Conservation (phyloP, 2,329 filamentous ascomycete genomes). For the Alternaria sp. region DNA sequence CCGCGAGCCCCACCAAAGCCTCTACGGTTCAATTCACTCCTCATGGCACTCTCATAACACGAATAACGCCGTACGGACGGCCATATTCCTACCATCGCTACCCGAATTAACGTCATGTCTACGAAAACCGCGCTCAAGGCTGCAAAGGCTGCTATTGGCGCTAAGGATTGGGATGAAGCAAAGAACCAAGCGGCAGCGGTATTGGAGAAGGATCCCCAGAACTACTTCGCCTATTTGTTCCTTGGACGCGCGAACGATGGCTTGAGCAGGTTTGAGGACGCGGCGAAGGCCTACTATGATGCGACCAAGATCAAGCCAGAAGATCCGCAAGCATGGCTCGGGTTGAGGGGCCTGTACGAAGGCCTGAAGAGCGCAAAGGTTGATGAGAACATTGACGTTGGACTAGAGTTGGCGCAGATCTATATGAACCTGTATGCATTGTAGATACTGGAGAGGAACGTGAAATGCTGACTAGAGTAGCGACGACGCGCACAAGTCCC, state of each 20-base stretch:
- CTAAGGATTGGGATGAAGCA: constrained; percentile 80
- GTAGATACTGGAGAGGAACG: not conserved
- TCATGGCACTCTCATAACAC: constrained; percentile 37
- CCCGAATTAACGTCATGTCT: constrained; percentile 36
- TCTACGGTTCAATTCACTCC: constrained; percentile 10
- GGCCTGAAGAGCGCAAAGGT: constrained; percentile 74
- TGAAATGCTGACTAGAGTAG: constrained; percentile 42
- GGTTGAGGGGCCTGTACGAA: constrained; percentile 84
- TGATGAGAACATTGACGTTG: constrained; percentile 76
- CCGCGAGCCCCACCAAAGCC: constrained; percentile 23
- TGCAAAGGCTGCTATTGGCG: constrained; percentile 78
- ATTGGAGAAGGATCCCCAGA: constrained; percentile 75
- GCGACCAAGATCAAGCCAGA: constrained; percentile 76
- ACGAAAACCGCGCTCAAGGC: constrained; percentile 80
- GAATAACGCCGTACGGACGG: constrained; percentile 23
- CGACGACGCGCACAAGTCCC: constrained; percentile 67
- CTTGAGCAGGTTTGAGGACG: constrained; percentile 72
- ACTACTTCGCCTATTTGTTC: constrained; percentile 90
- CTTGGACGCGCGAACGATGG: constrained; percentile 86
- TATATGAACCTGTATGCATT: constrained; percentile 61
- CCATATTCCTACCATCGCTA: not conserved
- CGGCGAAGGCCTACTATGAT: constrained; percentile 77
- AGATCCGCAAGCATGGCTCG: constrained; percentile 90
- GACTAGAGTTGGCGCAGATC: constrained; percentile 76
- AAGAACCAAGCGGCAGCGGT: constrained; percentile 73